Evolutionary conservation across 139 green algal species (phyloP), one percentile per base, ranked within the genome.

Genomic region (Chlorella sorokiniana): DNA sequence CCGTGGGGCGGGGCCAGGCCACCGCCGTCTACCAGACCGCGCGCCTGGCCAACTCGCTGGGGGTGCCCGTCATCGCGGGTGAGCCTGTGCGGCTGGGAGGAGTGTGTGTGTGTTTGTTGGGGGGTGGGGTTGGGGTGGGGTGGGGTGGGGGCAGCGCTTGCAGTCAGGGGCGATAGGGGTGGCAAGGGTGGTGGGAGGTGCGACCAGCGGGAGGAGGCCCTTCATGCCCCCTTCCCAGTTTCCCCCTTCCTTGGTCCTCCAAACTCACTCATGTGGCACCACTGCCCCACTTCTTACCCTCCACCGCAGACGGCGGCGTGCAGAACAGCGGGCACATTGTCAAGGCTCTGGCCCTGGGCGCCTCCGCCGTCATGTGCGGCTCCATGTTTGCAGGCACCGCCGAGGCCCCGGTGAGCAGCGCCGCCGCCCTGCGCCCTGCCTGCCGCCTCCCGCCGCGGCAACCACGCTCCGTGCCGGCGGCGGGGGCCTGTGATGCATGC

Each of bases 271-370:
- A 59, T 59, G 16, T n/a, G 37, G 9, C 38, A 74, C 23, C 67
- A 6, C 22, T 6, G 14, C 40, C 40, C 38, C 5, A 27, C 40
- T 16, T 40, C 2, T 45, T 14, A 29, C 7, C 64, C 41, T 23
- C 23, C 4, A n/a, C 56, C 38, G 45, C 69, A 10, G 96, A 99
- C 85, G 96, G 96, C 41, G 96, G 96, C 76, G 94, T 99, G 45
- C 94, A 98, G 86, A 99, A 98, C 92, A 95, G 88, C 10, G 96
- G 96, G 1, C 93, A 99, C 88, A 96, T 99, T 81, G 89, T 93
- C 67, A 99, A 99, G 90, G 96, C 93, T 23, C 88, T 99, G 9
- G 91, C 96, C 0, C 92, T 99, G 31, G 97, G 97, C n/a, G 97
- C 96, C 5, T 94, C 84, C 27, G 87, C 91, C 9, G 96, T 98